A percentile compares a stretch with the other conserved stretches of the same genome.
Conservation (phyloP, 2,329 filamentous ascomycete species). For the Aureobasidium namibiae region DNA sequence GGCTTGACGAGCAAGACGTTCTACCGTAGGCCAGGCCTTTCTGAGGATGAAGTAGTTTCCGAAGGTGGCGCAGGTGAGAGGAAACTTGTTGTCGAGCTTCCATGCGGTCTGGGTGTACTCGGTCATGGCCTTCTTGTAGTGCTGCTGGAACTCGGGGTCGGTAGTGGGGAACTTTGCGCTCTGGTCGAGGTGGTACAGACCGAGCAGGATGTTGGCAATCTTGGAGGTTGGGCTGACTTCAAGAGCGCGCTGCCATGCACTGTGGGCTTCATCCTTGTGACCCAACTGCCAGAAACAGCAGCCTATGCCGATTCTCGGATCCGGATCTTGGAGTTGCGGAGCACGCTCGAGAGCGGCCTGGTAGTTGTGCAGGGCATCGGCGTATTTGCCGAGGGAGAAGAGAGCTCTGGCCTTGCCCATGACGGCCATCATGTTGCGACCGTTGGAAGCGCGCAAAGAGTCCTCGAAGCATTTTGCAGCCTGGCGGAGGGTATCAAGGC, state of each 20-base stretch:
- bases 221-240: slow-evolving; percentile 80
- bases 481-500: slow-evolving; percentile 69
- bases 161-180: slow-evolving; percentile 76
- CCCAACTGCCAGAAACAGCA: slow-evolving; percentile 96
- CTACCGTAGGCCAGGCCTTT: slow-evolving; percentile 72
- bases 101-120: slow-evolving; percentile 90
- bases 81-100: slow-evolving; percentile 85
- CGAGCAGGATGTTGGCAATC: slow-evolving; percentile 81
- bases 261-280: slow-evolving; percentile 84
- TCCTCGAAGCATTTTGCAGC: slow-evolving; percentile 94
- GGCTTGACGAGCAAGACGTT: slow-evolving; percentile 80
- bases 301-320: slow-evolving; percentile 91
- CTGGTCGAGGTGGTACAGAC: slow-evolving; percentile 79
- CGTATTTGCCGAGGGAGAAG: slow-evolving; percentile 79
- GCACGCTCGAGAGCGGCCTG: slow-evolving; percentile 81
- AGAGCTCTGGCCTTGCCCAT: slow-evolving; percentile 82
- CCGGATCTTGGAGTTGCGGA: slow-evolving; percentile 81
- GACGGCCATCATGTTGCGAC: slow-evolving; percentile 84
- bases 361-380: slow-evolving; percentile 74
- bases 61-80: slow-evolving; percentile 84
- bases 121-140: slow-evolving; percentile 91
- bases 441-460: slow-evolving; percentile 72
- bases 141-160: slow-evolving; percentile 71
- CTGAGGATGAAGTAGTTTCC: slow-evolving; percentile 81
- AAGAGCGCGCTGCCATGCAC: slow-evolving; percentile 80